Conservation (phyloP, 805 yeast genomes). For the Saturnispora sanitii region DNA sequence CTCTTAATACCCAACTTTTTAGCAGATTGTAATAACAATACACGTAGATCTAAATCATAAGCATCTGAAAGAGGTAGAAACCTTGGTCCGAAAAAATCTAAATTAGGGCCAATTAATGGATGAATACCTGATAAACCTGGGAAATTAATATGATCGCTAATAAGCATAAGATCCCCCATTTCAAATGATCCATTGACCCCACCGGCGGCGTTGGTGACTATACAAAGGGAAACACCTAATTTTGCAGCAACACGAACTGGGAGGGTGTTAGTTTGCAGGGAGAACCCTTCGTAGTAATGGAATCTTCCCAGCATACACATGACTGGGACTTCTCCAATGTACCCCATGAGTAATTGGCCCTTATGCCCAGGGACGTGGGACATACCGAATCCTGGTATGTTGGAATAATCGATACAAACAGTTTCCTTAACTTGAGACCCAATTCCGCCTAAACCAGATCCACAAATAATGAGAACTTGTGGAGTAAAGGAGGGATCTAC, state of each 20-base stretch:
- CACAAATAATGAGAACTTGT: slow-evolving; percentile 73
- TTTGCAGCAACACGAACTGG: slow-evolving; percentile 69
- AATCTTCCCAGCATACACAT: slow-evolving; percentile 91
- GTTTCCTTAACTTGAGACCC: slow-evolving; percentile 31
- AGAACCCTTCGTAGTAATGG: slow-evolving; percentile 88
- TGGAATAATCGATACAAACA: too few relatives aligned
- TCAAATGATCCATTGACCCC: slow-evolving; percentile 58
- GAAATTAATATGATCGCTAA: slow-evolving; percentile 79
- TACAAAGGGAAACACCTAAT: slow-evolving; percentile 50
- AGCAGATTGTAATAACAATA: slow-evolving; percentile 46
- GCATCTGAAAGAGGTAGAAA: slow-evolving; percentile 87
- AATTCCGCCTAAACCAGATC: slow-evolving; percentile 89
- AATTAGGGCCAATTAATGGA: slow-evolving; percentile 81
- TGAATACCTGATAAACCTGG: slow-evolving; percentile 88
- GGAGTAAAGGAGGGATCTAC: slow-evolving; percentile 32
- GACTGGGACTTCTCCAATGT: slow-evolving; percentile 64
- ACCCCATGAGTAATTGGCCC: slow-evolving; percentile 74
- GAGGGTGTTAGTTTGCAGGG: slow-evolving; percentile 71
- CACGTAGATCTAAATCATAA: slow-evolving; percentile 65
- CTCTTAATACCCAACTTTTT: slow-evolving; percentile 39
- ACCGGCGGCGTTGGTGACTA: slow-evolving; percentile 97
- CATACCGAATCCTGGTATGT: slow-evolving; percentile 69
- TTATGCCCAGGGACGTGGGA: slow-evolving; percentile 90
- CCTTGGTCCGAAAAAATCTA: slow-evolving; percentile 72
- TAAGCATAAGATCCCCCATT: slow-evolving; percentile 87